phyloP scores from a whole-genome alignment of 352 stramenopile genomes.

The Phytophthora boehmeriae region DNA sequence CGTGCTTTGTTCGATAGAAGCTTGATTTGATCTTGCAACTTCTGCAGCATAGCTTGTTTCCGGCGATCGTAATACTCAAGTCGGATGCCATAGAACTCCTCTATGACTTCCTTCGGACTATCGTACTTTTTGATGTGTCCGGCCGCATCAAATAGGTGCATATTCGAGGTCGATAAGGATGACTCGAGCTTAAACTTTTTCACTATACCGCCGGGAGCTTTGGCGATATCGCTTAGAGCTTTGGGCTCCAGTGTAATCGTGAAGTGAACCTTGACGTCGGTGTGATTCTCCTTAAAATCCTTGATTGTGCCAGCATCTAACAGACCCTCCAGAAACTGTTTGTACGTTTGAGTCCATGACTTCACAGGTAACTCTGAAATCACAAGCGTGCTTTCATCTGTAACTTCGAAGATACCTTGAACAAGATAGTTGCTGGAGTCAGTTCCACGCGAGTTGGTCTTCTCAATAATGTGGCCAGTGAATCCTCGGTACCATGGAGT shows the following conservation, averaged over 20 bases:
- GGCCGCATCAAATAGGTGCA: slow-evolving; percentile 95
- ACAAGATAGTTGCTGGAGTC: slow-evolving; percentile 83
- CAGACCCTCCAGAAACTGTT: slow-evolving; percentile 93
- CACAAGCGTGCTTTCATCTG: slow-evolving; percentile 89
- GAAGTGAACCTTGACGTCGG: slow-evolving; percentile 92
- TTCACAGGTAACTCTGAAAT: slow-evolving; percentile 97
- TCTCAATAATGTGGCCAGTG: slow-evolving; percentile 86
- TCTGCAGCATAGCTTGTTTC: slow-evolving; percentile 89
- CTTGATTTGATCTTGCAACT: slow-evolving; percentile 91
- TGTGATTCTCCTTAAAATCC: slow-evolving; percentile 94
- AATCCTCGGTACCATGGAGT: slow-evolving; percentile 94
- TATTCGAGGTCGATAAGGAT: slow-evolving; percentile 95
- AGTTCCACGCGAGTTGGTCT: slow-evolving; percentile 53
- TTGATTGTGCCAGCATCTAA: slow-evolving; percentile 88
- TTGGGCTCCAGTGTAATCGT: slow-evolving; percentile 84
- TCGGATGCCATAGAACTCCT: slow-evolving; percentile 94
- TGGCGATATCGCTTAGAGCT: slow-evolving; percentile 69
- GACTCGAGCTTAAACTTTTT: slow-evolving; percentile 97
- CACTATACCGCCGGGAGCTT: slow-evolving; percentile 78
- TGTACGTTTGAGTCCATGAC: slow-evolving; percentile 97
- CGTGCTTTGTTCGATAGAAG: slow-evolving; percentile 94
- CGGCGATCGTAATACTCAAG: slow-evolving; percentile 93
- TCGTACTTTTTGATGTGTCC: slow-evolving; percentile 95
- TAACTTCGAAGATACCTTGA: slow-evolving; percentile 83
- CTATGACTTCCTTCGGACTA: slow-evolving; percentile 91